A percentile compares a stretch with the other conserved stretches of the same genome.
These are phyloP conservation scores for Phialophora macrospora DNA, from an alignment of 2,329 filamentous ascomycete genomes.

Conservation along the genomic window DNA sequence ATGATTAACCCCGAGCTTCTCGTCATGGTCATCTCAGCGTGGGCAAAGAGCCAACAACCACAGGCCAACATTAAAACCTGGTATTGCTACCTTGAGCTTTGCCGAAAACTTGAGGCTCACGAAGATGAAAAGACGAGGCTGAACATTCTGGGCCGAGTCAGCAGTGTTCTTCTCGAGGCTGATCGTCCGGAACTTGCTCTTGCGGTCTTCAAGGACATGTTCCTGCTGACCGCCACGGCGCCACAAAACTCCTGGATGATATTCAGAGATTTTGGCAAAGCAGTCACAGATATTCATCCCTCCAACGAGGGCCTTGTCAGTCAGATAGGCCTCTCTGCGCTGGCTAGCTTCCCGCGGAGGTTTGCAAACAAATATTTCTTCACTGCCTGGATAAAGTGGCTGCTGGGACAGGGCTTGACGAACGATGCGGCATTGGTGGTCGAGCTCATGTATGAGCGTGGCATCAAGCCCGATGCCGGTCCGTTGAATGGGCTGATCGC, in stretches of 20 bases:
- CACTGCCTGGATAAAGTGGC: slow-evolving; percentile 83
- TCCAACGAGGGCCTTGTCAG: slow-evolving; percentile 53
- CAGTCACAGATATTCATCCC: slow-evolving; percentile 6
- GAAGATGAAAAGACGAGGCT: slow-evolving; percentile 59
- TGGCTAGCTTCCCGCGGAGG: slow-evolving; percentile 58
- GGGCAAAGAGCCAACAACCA: slow-evolving; percentile 59
- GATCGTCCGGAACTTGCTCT: slow-evolving; percentile 70
- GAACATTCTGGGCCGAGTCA: slow-evolving; percentile 76
- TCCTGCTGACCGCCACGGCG: slow-evolving; percentile 63
- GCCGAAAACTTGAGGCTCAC: slow-evolving; percentile 41
- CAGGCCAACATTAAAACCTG: slow-evolving; percentile 65
- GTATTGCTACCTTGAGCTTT: slow-evolving; percentile 68
- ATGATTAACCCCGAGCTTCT: slow-evolving; percentile 44
- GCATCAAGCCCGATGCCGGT: slow-evolving; percentile 70
- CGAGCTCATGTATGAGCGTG: slow-evolving; percentile 73
- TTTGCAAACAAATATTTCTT: slow-evolving; percentile 79
- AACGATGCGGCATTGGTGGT: slow-evolving; percentile 74
- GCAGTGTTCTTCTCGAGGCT: slow-evolving; percentile 70
- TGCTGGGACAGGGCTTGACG: slow-evolving; percentile 73
- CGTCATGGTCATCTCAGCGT: slow-evolving; percentile 72
- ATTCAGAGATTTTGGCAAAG: slow-evolving; percentile 42
- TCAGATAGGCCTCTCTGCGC: slow-evolving; percentile 54
- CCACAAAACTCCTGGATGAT: slow-evolving; percentile 52
- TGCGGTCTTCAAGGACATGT: slow-evolving; percentile 86
- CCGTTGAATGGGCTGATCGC: slow-evolving; percentile 83